Conservation (phyloP, 345 rosid genomes). For the Ailanthus altissimus region DNA sequence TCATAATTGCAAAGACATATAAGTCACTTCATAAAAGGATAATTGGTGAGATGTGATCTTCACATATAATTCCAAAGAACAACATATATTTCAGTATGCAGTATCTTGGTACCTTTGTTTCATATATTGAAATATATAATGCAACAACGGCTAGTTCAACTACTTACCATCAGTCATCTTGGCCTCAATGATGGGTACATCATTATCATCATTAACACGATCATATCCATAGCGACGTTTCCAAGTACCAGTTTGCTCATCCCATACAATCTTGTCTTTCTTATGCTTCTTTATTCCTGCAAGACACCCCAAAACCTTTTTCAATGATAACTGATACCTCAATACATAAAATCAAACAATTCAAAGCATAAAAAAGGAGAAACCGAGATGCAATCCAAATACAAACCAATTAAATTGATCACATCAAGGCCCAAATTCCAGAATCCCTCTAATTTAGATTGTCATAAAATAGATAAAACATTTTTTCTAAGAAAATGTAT, state of each 20-base stretch:
- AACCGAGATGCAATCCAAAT: constrained; percentile 2
- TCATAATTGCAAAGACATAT: not conserved
- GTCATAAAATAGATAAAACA: too few species aligned
- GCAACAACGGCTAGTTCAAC: not conserved
- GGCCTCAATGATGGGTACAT: constrained; percentile 82
- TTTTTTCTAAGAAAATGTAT: not conserved
- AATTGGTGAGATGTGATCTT: not conserved
- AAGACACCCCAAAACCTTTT: constrained; percentile 24
- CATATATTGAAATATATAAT: not conserved
- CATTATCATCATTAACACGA: constrained; percentile 87
- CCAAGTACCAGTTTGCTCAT: constrained; percentile 81
- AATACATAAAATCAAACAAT: not conserved
- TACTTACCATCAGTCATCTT: constrained; percentile 76
- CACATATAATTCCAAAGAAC: not conserved
- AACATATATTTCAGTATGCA: not conserved
- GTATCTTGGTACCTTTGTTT: not conserved
- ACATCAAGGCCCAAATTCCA: constrained; percentile 6
- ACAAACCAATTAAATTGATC: not conserved
- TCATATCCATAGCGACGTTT: constrained; percentile 90
- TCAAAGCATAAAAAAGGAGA: not conserved
- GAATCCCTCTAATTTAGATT: not conserved
- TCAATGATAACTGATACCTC: not conserved
- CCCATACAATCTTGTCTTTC: constrained; percentile 81
- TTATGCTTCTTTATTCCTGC: constrained; percentile 82
- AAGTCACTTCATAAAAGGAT: not conserved